A percentile compares a stretch with the other conserved stretches of the same genome.
phyloP scores from a whole-genome alignment of 768 basidiomycete species.

The Boletus pseudo-olivaceus region DNA sequence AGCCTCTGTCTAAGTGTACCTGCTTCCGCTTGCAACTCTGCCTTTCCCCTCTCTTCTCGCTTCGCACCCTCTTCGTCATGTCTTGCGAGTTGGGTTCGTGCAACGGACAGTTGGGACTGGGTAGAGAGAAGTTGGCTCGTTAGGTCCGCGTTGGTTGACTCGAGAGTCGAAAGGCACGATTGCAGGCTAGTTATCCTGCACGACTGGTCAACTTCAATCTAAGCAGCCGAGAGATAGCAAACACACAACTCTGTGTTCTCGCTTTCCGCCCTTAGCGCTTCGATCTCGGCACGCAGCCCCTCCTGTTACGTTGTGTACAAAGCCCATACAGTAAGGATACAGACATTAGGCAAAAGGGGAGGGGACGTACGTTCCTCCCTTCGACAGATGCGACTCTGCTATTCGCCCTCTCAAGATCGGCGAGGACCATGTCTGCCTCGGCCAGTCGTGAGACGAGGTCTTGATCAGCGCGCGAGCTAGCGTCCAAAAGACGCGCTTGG shows the following conservation, averaged over 20 bases:
- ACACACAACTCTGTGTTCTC: conserved; percentile 67
- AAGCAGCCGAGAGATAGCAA: neutral
- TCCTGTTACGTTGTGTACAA: conserved; percentile 49
- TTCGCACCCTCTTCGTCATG: conserved; percentile 13
- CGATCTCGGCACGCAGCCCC: conserved; percentile 92
- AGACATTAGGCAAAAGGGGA: neutral
- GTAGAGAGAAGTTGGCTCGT: conserved; percentile 11
- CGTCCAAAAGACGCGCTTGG: conserved; percentile 89
- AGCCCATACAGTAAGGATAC: neutral
- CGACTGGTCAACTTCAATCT: neutral
- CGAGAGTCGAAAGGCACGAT: conserved; percentile 67
- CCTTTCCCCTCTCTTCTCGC: conserved; percentile 16
- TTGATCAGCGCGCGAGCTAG: conserved; percentile 90
- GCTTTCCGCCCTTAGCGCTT: conserved; percentile 76
- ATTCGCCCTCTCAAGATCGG: conserved; percentile 94
- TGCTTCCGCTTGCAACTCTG: conserved; percentile 54
- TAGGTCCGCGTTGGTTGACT: conserved; percentile 43
- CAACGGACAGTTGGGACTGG: conserved; percentile 19
- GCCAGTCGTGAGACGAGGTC: conserved; percentile 87
- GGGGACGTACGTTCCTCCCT: conserved; percentile 72
- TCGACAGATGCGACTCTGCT: conserved; percentile 90
- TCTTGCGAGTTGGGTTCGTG: conserved; percentile 19
- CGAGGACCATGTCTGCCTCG: conserved; percentile 92
- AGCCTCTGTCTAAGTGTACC: conserved; percentile 67
- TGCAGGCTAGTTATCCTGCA: conserved; percentile 46